Base-by-base conservation (phyloP, 1,139 yeast species). In the Saccharomycopsis hybrid region DNA sequence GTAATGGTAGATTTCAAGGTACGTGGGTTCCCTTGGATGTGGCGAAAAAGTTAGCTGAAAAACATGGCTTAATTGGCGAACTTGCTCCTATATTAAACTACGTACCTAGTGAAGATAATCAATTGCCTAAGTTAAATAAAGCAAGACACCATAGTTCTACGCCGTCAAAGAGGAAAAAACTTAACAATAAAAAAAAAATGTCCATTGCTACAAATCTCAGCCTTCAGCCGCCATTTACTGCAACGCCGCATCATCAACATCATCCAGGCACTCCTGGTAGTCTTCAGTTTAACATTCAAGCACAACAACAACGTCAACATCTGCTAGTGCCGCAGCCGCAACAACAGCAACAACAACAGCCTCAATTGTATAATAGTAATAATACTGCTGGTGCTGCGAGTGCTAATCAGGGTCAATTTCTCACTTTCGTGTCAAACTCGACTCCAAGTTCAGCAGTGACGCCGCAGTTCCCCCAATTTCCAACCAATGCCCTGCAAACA, bases 1-100 rank as follows among this genome's bases (percentile, higher is more conserved):
- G 97, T 0, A 87, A 89, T 63, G 97, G 97, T 9, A 84, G 88
- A 62, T 88, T 86, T 64, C 97, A 90, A 67, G 97, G 98, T 1
- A 88, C 97, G 0, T 92, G 96, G 88, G 85, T 89, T 25, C 95
- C 96, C 0, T 70, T 62, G 4, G 76, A 72, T 54, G 77, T 78
- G 18, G 74, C 56, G 8, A 46, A 41, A 28, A 35, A 28, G 8
- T 40, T 53, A 29, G 56, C 54, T 18, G 39, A 48, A 8, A 50
- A 46, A 25, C 50, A 53, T 40, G 45, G 44, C 8, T 31, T 52
- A 11, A 46, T 41, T 33, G 38, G 44, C 4, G 33, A 46, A 30
- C 11, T 51, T 24, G 27, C 44, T 24, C n/a, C 13, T n/a, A 33
- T 52, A 9, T 38, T 52, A 18, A 13, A 28, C 27, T 52, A 46